A percentile compares a stretch with the other conserved stretches of the same genome.
Conservation (phyloP, 2,329 filamentous ascomycete genomes). For the Trichophaea hybrida region DNA sequence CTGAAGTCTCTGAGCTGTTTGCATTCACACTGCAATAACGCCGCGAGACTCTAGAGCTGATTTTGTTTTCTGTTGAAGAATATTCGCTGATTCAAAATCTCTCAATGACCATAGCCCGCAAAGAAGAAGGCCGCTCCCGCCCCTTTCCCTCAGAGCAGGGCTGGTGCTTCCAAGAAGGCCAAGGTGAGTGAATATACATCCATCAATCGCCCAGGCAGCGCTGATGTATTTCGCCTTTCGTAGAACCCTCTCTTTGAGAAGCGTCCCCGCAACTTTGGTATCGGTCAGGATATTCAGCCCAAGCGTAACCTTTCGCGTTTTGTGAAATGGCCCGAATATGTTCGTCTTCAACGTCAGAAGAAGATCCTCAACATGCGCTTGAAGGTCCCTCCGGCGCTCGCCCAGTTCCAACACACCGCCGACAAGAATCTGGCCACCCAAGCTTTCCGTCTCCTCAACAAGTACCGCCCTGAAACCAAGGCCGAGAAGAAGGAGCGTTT, state of each 20-base stretch:
- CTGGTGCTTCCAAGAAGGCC: conserved; percentile 76
- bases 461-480: conserved; percentile 99
- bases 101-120: conserved; percentile 61
- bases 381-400: conserved; percentile 93
- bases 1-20: conserved; percentile 2
- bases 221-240: conserved; percentile 7
- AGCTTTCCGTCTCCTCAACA: conserved; percentile 98
- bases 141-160: conserved; percentile 91
- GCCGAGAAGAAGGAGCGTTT: conserved; percentile 99
- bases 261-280: conserved; percentile 91
- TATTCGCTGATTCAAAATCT: conserved; percentile 28
- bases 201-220: background rate
- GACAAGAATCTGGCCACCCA: conserved; percentile 94
- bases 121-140: conserved; percentile 98
- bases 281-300: conserved; percentile 97
- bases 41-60: conserved; percentile 45
- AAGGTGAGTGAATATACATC: conserved; percentile 57
- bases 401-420: conserved; percentile 95
- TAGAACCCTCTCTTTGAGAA: conserved; percentile 99
- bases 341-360: conserved; percentile 87
- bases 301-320: conserved; percentile 90
- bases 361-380: conserved; percentile 75
- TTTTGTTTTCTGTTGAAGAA: conserved; percentile 97
- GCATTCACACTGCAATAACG: background rate
- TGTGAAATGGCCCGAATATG: conserved; percentile 99